Evolutionary conservation across 768 basidiomycete genomes (phyloP).

Genomic region (Agaricus sinodeliciosus): DNA sequence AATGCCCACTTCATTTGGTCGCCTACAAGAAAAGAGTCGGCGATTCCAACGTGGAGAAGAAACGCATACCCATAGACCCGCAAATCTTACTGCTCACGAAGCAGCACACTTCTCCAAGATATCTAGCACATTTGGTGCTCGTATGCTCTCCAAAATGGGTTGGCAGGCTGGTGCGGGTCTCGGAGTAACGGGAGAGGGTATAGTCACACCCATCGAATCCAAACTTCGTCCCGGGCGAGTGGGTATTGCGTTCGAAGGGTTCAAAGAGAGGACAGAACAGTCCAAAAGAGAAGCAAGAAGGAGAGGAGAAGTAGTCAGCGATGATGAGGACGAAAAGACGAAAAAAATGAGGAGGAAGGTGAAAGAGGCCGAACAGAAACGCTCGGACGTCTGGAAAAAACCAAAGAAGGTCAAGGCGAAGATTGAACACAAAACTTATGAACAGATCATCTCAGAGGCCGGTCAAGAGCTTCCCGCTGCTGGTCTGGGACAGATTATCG

Average conservation of each 20-base stretch:
- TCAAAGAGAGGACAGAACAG: conserved; percentile 84
- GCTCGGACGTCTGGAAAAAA: conserved; percentile 80
- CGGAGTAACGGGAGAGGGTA: conserved; percentile 70
- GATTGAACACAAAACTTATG: conserved; percentile 94
- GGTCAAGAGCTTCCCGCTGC: conserved; percentile 49
- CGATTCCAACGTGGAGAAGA: conserved; percentile 47
- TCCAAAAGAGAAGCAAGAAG: conserved; percentile 74
- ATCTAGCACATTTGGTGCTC: conserved; percentile 72
- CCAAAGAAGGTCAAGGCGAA: conserved; percentile 80
- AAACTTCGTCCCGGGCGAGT: conserved; percentile 80
- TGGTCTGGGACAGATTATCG: conserved; percentile 83
- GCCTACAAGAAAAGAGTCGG: conserved; percentile 15
- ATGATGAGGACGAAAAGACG: conserved; percentile 48
- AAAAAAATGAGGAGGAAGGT: conserved; percentile 48
- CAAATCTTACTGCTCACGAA: conserved; percentile 57
- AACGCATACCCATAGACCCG: conserved; percentile 38
- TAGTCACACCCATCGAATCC: conserved; percentile 81
- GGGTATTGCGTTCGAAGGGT: conserved; percentile 85
- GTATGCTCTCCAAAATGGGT: conserved; percentile 92
- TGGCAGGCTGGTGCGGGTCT: conserved; percentile 84
- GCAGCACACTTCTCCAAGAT: conserved; percentile 80
- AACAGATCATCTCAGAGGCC: conserved; percentile 88
- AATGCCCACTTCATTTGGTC: conserved; percentile 37
- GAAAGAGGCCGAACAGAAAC: conserved; percentile 48
- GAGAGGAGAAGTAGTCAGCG: conserved; percentile 67